Base-by-base conservation (phyloP, 139 green algal species). In the Chlorella sp. region DNA sequence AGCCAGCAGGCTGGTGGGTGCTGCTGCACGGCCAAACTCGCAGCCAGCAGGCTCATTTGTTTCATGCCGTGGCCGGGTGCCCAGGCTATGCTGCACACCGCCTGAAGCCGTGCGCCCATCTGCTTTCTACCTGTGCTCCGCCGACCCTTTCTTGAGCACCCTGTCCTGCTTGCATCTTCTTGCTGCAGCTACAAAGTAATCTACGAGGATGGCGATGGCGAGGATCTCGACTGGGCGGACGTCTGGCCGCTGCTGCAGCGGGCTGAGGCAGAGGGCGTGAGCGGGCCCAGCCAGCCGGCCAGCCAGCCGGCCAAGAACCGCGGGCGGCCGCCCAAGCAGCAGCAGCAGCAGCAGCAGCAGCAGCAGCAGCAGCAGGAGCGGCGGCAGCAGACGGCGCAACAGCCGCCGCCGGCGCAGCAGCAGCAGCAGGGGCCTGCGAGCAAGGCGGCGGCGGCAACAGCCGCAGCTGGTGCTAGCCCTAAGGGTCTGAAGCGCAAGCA, bases 201-300 rank as follows among this genome's bases (percentile, higher is more conserved):
- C 19, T 88, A 88, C 19, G 48, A 79, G 38, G 86, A 90, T 65
- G 86, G 64, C 20, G 86, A 90, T 32, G 6, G 14, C 1, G 86
- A 90, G 78, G 76, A 90, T 9, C 24, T 90, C 43, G 28, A 82
- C 19, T 79, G 73, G 38, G 26, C 79, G 9, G 65, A 54, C 2
- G 32, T 83, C 17, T 38, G 60, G 38, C n/a, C 72, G 20, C 64
- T 85, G 32, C 56, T 86, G 32, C 30, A n/a, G 30, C 76, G 65
- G 36, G 84, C 54, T 17, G 30, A 77, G 70, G 77, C 60, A 56
- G 77, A 41, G 16, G 77, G 36, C 4, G 43, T 44, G 28, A 34
- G 1, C 56, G n/a, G 64, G 7, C 30, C 32, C 32, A 70, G n/a
- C n/a, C 64, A 40, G n/a, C 32, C 32, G 9, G 17, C 20, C 56